A percentile compares a stretch with the other conserved stretches of the same genome.
phyloP scores from a whole-genome alignment of 2,329 filamentous ascomycete genomes.

The Raffaelea arxii region DNA sequence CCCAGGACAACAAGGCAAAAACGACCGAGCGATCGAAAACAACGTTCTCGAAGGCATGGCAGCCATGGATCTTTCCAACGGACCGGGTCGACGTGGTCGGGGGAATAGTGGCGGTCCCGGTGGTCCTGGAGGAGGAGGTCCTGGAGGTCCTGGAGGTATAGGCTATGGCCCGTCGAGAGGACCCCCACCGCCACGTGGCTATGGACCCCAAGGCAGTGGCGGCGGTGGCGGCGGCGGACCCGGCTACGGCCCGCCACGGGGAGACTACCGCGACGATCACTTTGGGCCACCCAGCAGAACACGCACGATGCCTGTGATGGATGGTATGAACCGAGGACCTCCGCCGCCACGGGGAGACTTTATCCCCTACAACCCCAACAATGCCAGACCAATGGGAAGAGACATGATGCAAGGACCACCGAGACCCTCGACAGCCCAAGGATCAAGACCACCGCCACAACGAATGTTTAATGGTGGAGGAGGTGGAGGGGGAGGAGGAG shows the following conservation, averaged over 20 bases:
- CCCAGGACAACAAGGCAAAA: conserved; percentile 28
- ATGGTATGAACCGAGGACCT: conserved; percentile 26
- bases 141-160: conserved; percentile 1
- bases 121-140: conserved; percentile 18
- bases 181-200: conserved; percentile 18
- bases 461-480: conserved; percentile 29
- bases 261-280: conserved; percentile 26
- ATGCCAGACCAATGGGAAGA: neutral
- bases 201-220: conserved; percentile 9
- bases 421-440: conserved; percentile 45
- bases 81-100: neutral
- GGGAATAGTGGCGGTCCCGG: conserved; percentile 14
- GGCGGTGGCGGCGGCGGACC: conserved; percentile 20
- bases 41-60: conserved; percentile 32
- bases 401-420: conserved; percentile 24
- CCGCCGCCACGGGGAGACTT: conserved; percentile 30
- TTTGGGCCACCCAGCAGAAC: conserved; percentile 47
- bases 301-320: conserved; percentile 50
- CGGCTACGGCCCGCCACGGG: conserved; percentile 19
- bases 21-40: conserved; percentile 30
- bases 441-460: conserved; percentile 42
- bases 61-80: conserved; percentile 20
- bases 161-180: conserved; percentile 14
- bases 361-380: conserved; percentile 32
- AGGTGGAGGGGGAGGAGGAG: conserved; percentile 11